Base-by-base conservation (phyloP, 441 rosid species). In the Euphorbia corollata region DNA sequence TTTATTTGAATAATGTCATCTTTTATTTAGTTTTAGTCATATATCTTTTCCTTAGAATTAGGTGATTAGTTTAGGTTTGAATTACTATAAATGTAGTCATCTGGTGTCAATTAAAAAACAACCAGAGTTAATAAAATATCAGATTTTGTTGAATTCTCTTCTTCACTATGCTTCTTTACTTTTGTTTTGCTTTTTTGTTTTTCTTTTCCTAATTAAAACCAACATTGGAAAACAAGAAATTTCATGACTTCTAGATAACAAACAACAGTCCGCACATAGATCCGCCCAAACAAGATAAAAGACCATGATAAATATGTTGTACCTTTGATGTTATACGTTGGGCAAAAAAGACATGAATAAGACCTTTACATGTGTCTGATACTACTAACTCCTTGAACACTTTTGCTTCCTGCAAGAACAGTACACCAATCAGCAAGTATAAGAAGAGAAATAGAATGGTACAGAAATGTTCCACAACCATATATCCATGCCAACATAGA, bases 241-340 rank as follows among this genome's bases (percentile, higher is more conserved):
- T 68, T 18, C 23, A 18, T 22, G 13, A 53, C 53, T 10, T 68
- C 39, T 20, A 9, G 23, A 27, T 69, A 12, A 23, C 45, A 27
- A 36, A 24, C 5, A 36, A 24, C 5, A 57, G 18, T 16, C 55
- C 4, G 56, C 23, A 13, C 23, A 41, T 8, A 45, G 38, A 23
- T 36, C n/a, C 57, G 43, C 41, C 32, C 19, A 5, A 51, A 27
- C 43, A 65, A 59, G 5, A 66, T 50, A 50, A 54, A 36, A 58
- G 38, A 27, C 53, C 62, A 55, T 57, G 70, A 62, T 65, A n/a
- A 30, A 20, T 22, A 63, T 54, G 59, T 63, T 68, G 53, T 74
- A 93, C 99, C 94, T 91, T 93, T 56, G 93, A 82, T 54, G 90
- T 83, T 58, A 86, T 79, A 78, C 96, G 95, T 71, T 89, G 96